Evolutionary conservation across 1,284 basidiomycete species (phyloP), one percentile per base, ranked within the genome.

Genomic region (Serendipita sp.): DNA sequence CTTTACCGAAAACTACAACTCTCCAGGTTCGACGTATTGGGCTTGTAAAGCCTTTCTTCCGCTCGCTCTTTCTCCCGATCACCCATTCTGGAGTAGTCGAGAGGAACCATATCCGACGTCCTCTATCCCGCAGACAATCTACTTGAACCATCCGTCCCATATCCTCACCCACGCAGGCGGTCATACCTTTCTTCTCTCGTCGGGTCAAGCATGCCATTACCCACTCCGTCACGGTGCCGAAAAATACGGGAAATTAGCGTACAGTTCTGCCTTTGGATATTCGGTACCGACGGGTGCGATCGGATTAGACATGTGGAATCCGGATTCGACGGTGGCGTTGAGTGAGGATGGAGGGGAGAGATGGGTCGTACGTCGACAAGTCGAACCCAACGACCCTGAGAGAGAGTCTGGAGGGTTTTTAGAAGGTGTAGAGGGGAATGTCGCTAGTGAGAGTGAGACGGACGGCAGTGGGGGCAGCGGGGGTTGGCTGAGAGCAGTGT

Each of bases 1-100:
- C 62, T 64, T 64, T 60, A 67, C 64, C 29, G 74, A 88, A 70
- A 88, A 86, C 73, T 88, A 90, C 74, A 88, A 88, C 70, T 87
- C 85, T 0, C 84, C 86, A 1, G 85, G 85, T 61, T 87, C 85
- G n/a, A 84, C 85, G 0, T 91, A 89, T 72, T 89, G 87, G 87
- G 85, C 82, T 69, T 88, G 84, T 76, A 88, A 89, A 69, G 83
- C 85, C 0, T 89, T 89, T 72, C 76, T 85, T 45, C 74, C 83
- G 3, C 79, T 89, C n/a, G 76, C 83, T 1, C 76, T 87, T 1
- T 78, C 83, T 0, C 75, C 79, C 15, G 74, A 76, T 0, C 85
- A 88, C 69, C 84, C 84, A 0, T 88, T 88, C 77, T 89, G 87
- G 87, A 69, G 79, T 0, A 74, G 80, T 0, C 67, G 76, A 22